These are phyloP conservation scores for Leucocoprinus leucothites DNA, from an alignment of 768 basidiomycete genomes.

Conservation along the genomic window DNA sequence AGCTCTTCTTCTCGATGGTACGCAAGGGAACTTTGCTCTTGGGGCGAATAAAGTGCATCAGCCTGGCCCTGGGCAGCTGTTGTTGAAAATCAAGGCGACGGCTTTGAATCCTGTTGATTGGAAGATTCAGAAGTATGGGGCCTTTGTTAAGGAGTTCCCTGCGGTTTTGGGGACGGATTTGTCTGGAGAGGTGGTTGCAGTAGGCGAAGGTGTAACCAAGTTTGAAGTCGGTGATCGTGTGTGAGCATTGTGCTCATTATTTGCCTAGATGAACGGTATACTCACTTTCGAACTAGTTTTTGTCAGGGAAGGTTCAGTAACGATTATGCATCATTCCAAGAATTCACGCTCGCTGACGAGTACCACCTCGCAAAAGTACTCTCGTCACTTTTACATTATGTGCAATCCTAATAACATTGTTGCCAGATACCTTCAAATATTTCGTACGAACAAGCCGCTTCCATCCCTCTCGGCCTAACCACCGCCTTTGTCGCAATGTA, in stretches of 20 bases:
- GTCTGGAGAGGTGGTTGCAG: slow-evolving; percentile 45
- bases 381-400: not conserved
- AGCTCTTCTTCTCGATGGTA: slow-evolving; percentile 22
- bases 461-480: slow-evolving; percentile 35
- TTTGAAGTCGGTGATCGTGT: slow-evolving; percentile 51
- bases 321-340: slow-evolving; percentile 35
- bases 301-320: slow-evolving; percentile 34
- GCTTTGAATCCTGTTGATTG: slow-evolving; percentile 54
- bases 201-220: slow-evolving; percentile 46
- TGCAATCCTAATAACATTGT: not conserved
- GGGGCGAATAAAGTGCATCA: slow-evolving; percentile 30
- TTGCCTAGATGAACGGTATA: not conserved
- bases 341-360: slow-evolving; percentile 34
- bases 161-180: slow-evolving; percentile 44
- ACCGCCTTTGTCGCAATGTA: slow-evolving; percentile 37
- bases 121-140: slow-evolving; percentile 41
- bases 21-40: slow-evolving; percentile 27
- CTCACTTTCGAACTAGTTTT: slow-evolving; percentile 21
- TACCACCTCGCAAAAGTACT: slow-evolving; percentile 33
- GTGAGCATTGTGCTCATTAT: slow-evolving; percentile 24
- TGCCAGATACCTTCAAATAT: slow-evolving; percentile 33
- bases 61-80: slow-evolving; percentile 45
- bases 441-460: slow-evolving; percentile 36
- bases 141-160: slow-evolving; percentile 40
- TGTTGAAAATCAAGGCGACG: slow-evolving; percentile 44